Evolutionary conservation across 2,329 filamentous ascomycete species (phyloP).

Genomic region (Cadophora sp.): DNA sequence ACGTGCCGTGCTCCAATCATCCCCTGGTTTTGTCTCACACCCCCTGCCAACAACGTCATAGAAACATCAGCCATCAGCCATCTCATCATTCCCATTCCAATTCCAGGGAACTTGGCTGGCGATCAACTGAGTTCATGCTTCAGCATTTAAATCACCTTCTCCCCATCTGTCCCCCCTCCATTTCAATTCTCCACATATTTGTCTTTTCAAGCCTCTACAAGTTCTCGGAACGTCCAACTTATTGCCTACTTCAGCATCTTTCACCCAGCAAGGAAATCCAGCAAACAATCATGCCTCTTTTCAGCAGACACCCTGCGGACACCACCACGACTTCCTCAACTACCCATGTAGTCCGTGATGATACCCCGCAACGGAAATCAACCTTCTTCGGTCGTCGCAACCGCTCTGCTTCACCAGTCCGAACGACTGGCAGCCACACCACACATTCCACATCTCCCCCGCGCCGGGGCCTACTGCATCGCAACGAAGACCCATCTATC

Average conservation of each 20-base stretch:
- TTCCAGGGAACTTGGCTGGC: neutral
- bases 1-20: neutral
- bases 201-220: neutral
- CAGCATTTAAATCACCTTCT: neutral
- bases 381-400: conserved; percentile 47
- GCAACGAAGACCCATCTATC: conserved; percentile 67
- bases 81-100: conserved; percentile 2
- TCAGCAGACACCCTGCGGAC: conserved; percentile 19
- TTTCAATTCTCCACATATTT: neutral
- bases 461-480: conserved; percentile 48
- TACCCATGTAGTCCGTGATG: conserved; percentile 8
- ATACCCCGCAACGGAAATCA: conserved; percentile 17
- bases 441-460: conserved; percentile 14
- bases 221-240: neutral
- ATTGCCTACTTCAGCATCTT: neutral
- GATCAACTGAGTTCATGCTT: neutral
- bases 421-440: conserved; percentile 32
- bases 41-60: conserved; percentile 7
- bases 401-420: conserved; percentile 42
- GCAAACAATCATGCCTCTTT: conserved; percentile 32
- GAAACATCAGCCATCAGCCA: neutral
- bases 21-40: conserved; percentile 1
- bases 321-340: neutral
- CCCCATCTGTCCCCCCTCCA: neutral
- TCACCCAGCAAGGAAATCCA: neutral